These are phyloP conservation scores for Pichia nakasei DNA, from an alignment of 805 yeast species.

Conservation along the genomic window DNA sequence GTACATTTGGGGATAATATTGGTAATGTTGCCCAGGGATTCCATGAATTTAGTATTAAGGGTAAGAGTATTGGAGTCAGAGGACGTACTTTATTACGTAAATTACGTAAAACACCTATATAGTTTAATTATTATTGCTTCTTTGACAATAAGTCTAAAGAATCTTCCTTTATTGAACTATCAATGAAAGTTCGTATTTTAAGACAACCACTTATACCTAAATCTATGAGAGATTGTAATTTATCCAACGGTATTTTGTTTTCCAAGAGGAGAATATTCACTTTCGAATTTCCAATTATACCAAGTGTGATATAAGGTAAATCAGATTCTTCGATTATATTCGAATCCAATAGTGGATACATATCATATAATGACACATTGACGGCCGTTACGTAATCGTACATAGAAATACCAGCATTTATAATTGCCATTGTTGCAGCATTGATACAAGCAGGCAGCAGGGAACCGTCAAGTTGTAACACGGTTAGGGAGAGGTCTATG, in stretches of 20 bases:
- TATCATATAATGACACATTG: slow-evolving; percentile 72
- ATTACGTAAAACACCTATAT: slow-evolving; percentile 12
- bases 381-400: slow-evolving; percentile 81
- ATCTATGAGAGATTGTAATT: slow-evolving; percentile 64
- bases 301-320: slow-evolving; percentile 72
- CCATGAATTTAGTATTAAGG: slow-evolving; percentile 1
- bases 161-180: slow-evolving; percentile 67
- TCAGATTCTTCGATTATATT: slow-evolving; percentile 78
- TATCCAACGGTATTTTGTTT: slow-evolving; percentile 76
- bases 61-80: slow-evolving; percentile 12
- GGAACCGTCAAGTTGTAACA: slow-evolving; percentile 88
- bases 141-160: slow-evolving; percentile 41
- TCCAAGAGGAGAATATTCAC: slow-evolving; percentile 70
- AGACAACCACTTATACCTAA: slow-evolving; percentile 85
- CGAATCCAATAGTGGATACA: slow-evolving; percentile 69
- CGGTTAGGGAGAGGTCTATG: slow-evolving; percentile 67
- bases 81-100: slow-evolving; percentile 20
- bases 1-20: slow-evolving; percentile 4
- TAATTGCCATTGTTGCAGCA: slow-evolving; percentile 78
- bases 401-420: slow-evolving; percentile 94
- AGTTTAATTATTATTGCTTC: slow-evolving; percentile 11
- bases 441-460: slow-evolving; percentile 70
- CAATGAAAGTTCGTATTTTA: slow-evolving; percentile 77
- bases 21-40: slow-evolving; percentile 6
- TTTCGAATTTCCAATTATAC: slow-evolving; percentile 78